Percentiles rank a stretch among this genome's conserved stretches.
Evolutionary conservation across 2,329 filamentous ascomycete species (phyloP).

Genomic region (Fusarium sacchari): DNA sequence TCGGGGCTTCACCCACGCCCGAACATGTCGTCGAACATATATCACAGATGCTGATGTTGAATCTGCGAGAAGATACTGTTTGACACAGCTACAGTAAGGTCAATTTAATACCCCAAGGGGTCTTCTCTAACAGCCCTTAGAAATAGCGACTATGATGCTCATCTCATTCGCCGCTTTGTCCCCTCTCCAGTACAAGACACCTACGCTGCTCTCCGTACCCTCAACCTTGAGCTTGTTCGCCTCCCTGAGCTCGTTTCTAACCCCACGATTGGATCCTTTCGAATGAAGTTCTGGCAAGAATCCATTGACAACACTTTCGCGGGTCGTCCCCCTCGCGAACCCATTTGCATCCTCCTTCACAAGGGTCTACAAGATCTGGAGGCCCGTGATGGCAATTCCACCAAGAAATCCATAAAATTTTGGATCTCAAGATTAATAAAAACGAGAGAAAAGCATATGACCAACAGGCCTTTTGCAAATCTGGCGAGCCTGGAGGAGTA

Average conservation of each 20-base stretch:
- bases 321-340: slow-evolving; percentile 85
- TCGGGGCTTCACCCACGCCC: slow-evolving; percentile 47
- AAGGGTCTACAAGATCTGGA: slow-evolving; percentile 74
- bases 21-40: slow-evolving; percentile 52
- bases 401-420: slow-evolving; percentile 68
- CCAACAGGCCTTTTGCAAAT: slow-evolving; percentile 81
- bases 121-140: slow-evolving; percentile 56
- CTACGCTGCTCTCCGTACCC: slow-evolving; percentile 88
- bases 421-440: slow-evolving; percentile 82
- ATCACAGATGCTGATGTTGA: slow-evolving; percentile 62
- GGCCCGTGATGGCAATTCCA: slow-evolving; percentile 53
- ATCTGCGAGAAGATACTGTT: slow-evolving; percentile 64
- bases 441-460: slow-evolving; percentile 83
- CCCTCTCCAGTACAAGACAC: slow-evolving; percentile 78
- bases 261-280: slow-evolving; percentile 85
- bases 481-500: slow-evolving; percentile 84
- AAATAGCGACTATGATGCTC: slow-evolving; percentile 88
- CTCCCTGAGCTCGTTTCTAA: slow-evolving; percentile 92
- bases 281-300: slow-evolving; percentile 96
- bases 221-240: slow-evolving; percentile 91
- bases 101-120: accelerated
- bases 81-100: slow-evolving; percentile 61
- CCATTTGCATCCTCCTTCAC: slow-evolving; percentile 85
- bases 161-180: slow-evolving; percentile 86
- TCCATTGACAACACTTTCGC: slow-evolving; percentile 81